phyloP scores from a whole-genome alignment of 2,329 filamentous ascomycete species.

The Aureobasidium melanogenum region DNA sequence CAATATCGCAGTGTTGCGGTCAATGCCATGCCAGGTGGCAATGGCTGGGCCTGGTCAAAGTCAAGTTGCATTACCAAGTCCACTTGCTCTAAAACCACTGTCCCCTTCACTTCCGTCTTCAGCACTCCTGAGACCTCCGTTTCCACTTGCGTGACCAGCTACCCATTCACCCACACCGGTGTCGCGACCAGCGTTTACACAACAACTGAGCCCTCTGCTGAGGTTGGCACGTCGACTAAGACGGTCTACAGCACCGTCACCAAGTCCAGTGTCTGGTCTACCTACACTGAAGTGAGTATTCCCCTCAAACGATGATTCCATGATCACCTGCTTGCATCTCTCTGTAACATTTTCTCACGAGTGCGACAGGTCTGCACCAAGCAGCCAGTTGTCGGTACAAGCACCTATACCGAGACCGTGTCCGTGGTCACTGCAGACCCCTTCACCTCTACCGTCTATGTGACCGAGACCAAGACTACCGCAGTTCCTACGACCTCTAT shows the following conservation, averaged over 20 bases:
- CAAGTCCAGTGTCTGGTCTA: not conserved
- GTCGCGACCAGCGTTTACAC: not conserved
- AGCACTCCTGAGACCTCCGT: not conserved
- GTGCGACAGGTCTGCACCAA: not conserved
- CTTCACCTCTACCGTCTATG: not conserved
- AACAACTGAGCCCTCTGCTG: not conserved
- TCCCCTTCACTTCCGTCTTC: not conserved
- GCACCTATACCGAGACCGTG: not conserved
- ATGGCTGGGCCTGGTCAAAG: not conserved
- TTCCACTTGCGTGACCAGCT: conserved; percentile 8
- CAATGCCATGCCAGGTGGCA: not conserved
- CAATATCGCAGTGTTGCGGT: not conserved
- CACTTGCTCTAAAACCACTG: not conserved
- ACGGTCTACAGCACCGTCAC: not conserved
- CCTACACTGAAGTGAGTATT: not conserved
- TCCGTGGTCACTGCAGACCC: not conserved
- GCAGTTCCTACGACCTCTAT: not conserved
- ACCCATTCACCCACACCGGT: not conserved
- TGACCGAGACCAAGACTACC: not conserved
- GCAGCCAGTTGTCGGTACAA: not conserved
- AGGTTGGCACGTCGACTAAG: not conserved
- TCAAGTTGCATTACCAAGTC: conserved; percentile 10
- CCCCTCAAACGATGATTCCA: not conserved
- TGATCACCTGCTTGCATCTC: not conserved
- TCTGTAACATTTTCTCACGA: not conserved